phyloP scores from a whole-genome alignment of 345 rosid species.

The Litchi chinensis region DNA sequence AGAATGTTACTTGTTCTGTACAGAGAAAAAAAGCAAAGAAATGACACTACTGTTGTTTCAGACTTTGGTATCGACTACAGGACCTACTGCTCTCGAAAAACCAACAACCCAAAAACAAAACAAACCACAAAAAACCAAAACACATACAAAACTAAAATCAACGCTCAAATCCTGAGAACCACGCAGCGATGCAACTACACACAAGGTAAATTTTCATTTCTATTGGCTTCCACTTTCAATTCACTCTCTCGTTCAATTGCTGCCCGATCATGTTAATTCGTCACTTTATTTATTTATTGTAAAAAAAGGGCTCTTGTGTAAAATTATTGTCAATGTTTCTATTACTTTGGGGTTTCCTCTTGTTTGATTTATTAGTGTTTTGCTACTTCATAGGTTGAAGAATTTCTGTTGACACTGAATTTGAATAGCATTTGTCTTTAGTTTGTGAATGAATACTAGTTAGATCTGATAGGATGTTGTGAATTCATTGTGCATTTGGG shows the following conservation, averaged over 20 bases:
- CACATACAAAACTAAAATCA: background rate
- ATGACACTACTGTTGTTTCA: conserved; percentile 9
- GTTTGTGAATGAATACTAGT: background rate
- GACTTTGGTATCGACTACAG: background rate
- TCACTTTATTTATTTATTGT: background rate
- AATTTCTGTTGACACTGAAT: background rate
- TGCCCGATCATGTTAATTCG: background rate
- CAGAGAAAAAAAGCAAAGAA: background rate
- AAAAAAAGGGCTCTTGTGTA: background rate
- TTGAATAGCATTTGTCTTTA: background rate
- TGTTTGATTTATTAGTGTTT: background rate
- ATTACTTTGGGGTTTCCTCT: background rate
- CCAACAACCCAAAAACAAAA: background rate
- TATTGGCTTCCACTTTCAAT: background rate
- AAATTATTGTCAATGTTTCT: background rate
- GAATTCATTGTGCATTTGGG: background rate
- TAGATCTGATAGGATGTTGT: background rate
- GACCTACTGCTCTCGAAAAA: background rate
- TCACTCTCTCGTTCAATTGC: background rate
- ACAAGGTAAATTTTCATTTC: conserved; percentile 7
- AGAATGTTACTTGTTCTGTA: conserved; percentile 3
- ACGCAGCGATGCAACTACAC: background rate
- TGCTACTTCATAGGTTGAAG: background rate
- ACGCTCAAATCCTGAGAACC: background rate
- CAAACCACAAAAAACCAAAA: background rate